phyloP scores from a whole-genome alignment of 192 early-diverging fungal genomes.

The Podila verticillata region DNA sequence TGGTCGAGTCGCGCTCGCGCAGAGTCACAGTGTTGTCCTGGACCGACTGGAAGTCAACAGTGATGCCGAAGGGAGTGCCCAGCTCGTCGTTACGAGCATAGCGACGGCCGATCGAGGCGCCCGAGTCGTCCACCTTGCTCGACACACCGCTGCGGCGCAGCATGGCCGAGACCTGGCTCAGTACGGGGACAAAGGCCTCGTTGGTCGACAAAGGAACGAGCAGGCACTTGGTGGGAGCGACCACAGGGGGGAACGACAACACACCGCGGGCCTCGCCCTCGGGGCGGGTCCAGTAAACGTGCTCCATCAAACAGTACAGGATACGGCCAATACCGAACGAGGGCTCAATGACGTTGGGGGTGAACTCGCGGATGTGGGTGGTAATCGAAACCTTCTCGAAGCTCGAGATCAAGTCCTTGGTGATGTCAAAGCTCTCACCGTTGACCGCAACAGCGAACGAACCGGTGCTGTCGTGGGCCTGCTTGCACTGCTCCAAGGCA shows the following conservation, averaged over 20 bases:
- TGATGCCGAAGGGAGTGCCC: slow-evolving; percentile 97
- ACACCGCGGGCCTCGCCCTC: slow-evolving; percentile 90
- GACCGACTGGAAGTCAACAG: slow-evolving; percentile 98
- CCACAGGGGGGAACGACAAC: slow-evolving; percentile 88
- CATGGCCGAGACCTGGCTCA: slow-evolving; percentile 59
- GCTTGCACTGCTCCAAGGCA: slow-evolving; percentile 67
- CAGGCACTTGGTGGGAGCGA: slow-evolving; percentile 96
- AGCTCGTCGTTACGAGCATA: slow-evolving; percentile 99
- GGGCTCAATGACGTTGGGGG: slow-evolving; percentile 98
- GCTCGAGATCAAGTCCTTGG: slow-evolving; percentile 51
- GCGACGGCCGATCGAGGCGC: slow-evolving; percentile 90
- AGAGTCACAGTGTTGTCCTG: slow-evolving; percentile 94
- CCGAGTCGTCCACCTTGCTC: slow-evolving; percentile 89
- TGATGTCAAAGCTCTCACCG: slow-evolving; percentile 71
- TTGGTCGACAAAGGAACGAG: slow-evolving; percentile 88
- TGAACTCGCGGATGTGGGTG: slow-evolving; percentile 84
- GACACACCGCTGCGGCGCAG: slow-evolving; percentile 83
- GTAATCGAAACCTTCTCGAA: slow-evolving; percentile 46
- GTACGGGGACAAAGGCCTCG: slow-evolving; percentile 73
- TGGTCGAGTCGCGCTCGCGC: slow-evolving; percentile 94
- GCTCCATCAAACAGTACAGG: slow-evolving; percentile 95
- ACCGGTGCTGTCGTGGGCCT: slow-evolving; percentile 61
- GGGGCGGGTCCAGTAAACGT: slow-evolving; percentile 90
- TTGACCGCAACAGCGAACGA: slow-evolving; percentile 65
- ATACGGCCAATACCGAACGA: slow-evolving; percentile 99